These are phyloP conservation scores for Amaranthus palmeri DNA, from an alignment of 148 eudicot species.

Conservation along the genomic window DNA sequence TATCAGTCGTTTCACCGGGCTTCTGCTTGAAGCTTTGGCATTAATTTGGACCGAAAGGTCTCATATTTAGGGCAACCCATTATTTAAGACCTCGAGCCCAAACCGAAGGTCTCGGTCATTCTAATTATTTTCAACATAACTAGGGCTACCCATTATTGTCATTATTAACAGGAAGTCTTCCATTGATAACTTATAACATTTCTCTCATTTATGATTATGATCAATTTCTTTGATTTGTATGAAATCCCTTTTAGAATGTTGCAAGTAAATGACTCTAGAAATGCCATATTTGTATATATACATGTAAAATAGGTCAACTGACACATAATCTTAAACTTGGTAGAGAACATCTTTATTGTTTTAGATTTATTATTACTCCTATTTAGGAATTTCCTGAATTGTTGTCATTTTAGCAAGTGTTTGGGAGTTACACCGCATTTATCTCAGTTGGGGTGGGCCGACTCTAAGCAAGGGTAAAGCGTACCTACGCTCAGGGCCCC, in stretches of 20 bases:
- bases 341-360: no score
- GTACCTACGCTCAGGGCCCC: no score
- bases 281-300: no score
- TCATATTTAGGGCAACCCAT: slow-evolving; percentile 2
- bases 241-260: not conserved
- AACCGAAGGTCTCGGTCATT: slow-evolving; percentile 14
- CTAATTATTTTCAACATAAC: slow-evolving; percentile 19
- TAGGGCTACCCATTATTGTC: slow-evolving; percentile 11
- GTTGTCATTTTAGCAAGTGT: no score
- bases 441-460: no score
- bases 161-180: slow-evolving; percentile 24
- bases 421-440: no score
- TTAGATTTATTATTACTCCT: no score
- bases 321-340: no score
- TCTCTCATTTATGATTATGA: slow-evolving; percentile 4
- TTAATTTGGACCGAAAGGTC: slow-evolving; percentile 26
- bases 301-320: no score
- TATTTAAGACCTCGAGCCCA: slow-evolving; percentile 27
- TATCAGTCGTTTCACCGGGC: slow-evolving; percentile 42
- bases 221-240: not conserved
- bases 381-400: no score
- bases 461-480: no score
- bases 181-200: slow-evolving; percentile 13
- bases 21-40: slow-evolving; percentile 89
- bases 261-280: no score